Percentiles rank a stretch among this genome's conserved stretches.
Evolutionary conservation across 2,329 filamentous ascomycete species (phyloP).

Genomic region (Pyricularia grisea): DNA sequence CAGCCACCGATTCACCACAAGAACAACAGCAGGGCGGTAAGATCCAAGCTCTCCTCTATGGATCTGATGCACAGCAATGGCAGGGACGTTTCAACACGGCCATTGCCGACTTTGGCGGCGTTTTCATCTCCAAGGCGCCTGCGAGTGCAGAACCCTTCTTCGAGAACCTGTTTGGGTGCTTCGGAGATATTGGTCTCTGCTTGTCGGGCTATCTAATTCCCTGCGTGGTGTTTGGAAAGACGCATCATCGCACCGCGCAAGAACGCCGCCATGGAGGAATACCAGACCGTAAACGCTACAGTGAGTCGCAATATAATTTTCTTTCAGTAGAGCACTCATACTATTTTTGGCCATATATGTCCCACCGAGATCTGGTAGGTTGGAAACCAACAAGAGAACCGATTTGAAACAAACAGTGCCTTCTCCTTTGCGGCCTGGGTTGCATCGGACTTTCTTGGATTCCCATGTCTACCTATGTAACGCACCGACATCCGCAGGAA

Average conservation of each 20-base stretch:
- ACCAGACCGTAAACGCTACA: slow-evolving; percentile 35
- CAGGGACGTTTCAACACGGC: slow-evolving; percentile 32
- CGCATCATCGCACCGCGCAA: slow-evolving; percentile 33
- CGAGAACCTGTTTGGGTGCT: slow-evolving; percentile 32
- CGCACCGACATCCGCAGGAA: slow-evolving; percentile 33
- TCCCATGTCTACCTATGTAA: slow-evolving; percentile 33
- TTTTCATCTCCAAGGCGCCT: slow-evolving; percentile 31
- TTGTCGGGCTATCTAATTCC: slow-evolving; percentile 35
- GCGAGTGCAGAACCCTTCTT: slow-evolving; percentile 27
- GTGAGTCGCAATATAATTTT: slow-evolving; percentile 19
- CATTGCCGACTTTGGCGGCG: slow-evolving; percentile 29
- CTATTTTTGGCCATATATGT: too few species aligned
- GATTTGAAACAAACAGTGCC: slow-evolving; percentile 21
- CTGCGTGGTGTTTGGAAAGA: slow-evolving; percentile 39
- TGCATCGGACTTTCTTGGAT: slow-evolving; percentile 32
- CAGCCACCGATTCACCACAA: not conserved
- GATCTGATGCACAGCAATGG: slow-evolving; percentile 34
- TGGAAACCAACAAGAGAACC: too few species aligned
- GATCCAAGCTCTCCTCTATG: slow-evolving; percentile 23
- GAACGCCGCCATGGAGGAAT: slow-evolving; percentile 29
- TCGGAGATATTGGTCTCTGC: slow-evolving; percentile 32
- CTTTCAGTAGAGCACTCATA: too few species aligned
- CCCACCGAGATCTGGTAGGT: too few species aligned
- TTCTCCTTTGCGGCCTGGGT: slow-evolving; percentile 29
- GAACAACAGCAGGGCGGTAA: not conserved